A percentile compares a stretch with the other conserved stretches of the same genome.
Conservation (phyloP, 2,329 filamentous ascomycete species). For the Thielaviopsis punctulata region DNA sequence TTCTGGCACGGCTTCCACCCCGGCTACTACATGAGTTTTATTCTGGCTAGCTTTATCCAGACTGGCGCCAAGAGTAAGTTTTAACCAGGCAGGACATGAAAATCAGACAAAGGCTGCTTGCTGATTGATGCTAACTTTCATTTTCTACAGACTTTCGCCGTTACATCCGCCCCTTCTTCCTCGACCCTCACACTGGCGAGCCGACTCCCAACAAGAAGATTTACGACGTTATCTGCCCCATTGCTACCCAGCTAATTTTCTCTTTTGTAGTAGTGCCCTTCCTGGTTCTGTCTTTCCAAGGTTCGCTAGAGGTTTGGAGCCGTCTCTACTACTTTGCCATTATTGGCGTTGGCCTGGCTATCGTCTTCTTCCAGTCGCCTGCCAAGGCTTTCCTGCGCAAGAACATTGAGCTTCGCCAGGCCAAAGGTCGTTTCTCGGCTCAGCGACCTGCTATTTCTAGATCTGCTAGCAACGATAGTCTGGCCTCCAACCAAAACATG, state of each 20-base stretch:
- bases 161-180: constrained; percentile 79
- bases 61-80: constrained; percentile 75
- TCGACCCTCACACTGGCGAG: constrained; percentile 55
- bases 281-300: constrained; percentile 56
- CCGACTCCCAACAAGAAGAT: constrained; percentile 59
- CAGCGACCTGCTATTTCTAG: constrained; percentile 21
- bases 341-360: constrained; percentile 43
- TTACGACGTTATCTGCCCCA: constrained; percentile 64
- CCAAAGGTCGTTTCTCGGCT: constrained; percentile 25
- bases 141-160: constrained; percentile 75
- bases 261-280: constrained; percentile 75
- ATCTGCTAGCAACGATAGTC: constrained; percentile 38
- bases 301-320: constrained; percentile 60
- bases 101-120: too few species aligned
- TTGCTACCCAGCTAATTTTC: constrained; percentile 68
- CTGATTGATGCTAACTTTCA: too few species aligned
- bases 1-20: constrained; percentile 98
- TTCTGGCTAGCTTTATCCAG: constrained; percentile 80
- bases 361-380: constrained; percentile 66
- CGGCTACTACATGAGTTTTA: constrained; percentile 83
- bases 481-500: constrained; percentile 41
- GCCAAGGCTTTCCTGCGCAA: constrained; percentile 45
- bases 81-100: too few species aligned
- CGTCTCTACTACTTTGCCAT: constrained; percentile 81
- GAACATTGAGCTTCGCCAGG: constrained; percentile 39